Percentiles rank a stretch among this genome's conserved stretches.
These are phyloP conservation scores for Aspergillus ochraceus DNA, from an alignment of 2,329 filamentous ascomycete species.

Conservation along the genomic window DNA sequence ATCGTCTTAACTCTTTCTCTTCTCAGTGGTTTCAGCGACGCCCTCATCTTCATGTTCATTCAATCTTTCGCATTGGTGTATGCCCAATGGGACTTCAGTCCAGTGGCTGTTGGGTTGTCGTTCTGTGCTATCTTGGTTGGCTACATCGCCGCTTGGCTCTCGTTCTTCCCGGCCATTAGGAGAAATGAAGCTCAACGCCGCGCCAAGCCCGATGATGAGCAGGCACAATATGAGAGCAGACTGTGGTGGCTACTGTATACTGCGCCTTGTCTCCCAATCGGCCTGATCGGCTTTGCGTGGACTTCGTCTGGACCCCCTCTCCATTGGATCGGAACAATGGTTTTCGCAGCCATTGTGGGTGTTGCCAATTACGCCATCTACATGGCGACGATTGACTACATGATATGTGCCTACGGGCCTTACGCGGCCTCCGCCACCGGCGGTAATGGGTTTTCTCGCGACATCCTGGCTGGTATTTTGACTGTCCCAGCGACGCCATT, in stretches of 20 bases:
- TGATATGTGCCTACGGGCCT: slow-evolving; percentile 70
- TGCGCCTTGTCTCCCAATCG: slow-evolving; percentile 62
- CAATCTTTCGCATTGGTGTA: slow-evolving; percentile 59
- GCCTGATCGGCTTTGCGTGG: slow-evolving; percentile 69
- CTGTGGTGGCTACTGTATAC: slow-evolving; percentile 66
- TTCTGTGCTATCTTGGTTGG: slow-evolving; percentile 68
- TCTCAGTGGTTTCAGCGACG: slow-evolving; percentile 69
- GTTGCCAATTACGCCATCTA: slow-evolving; percentile 73
- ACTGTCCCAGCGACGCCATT: slow-evolving; percentile 67
- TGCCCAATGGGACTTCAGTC: slow-evolving; percentile 59
- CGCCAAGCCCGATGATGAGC: slow-evolving; percentile 43
- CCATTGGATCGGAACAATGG: slow-evolving; percentile 68
- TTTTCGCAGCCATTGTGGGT: slow-evolving; percentile 65
- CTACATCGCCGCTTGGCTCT: slow-evolving; percentile 62
- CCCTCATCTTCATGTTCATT: slow-evolving; percentile 66
- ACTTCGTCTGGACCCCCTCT: slow-evolving; percentile 61
- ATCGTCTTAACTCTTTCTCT: slow-evolving; percentile 69
- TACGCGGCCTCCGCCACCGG: slow-evolving; percentile 73
- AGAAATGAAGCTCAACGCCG: slow-evolving; percentile 28
- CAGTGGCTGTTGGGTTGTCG: slow-evolving; percentile 57
- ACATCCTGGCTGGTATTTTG: slow-evolving; percentile 70
- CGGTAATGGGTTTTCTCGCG: slow-evolving; percentile 71
- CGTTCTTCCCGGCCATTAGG: slow-evolving; percentile 54
- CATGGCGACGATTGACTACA: slow-evolving; percentile 74
- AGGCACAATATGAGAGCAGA: slow-evolving; percentile 60